Evolutionary conservation across 2,329 filamentous ascomycete species (phyloP), one percentile per base, ranked within the genome.

Genomic region (Pseudocercospora eumusae): DNA sequence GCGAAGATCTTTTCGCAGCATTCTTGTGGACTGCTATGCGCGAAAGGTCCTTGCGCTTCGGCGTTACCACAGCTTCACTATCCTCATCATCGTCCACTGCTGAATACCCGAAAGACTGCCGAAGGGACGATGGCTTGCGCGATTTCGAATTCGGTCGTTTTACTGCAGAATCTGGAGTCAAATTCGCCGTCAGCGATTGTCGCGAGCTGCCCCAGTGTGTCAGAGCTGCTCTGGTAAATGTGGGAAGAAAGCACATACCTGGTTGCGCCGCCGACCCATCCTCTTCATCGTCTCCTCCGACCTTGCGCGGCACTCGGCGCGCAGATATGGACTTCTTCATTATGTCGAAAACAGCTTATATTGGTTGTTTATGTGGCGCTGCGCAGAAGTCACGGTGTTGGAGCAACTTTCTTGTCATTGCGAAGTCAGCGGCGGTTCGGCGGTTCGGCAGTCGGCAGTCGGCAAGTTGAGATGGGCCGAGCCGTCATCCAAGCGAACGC

Each of bases 51-150:
- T 83, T 80, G 60, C 87, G 84, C 73, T 88, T 91, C 0, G 87
- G 84, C 0, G 84, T 85, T 42, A 86, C 81, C 0, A 85, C 82
- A 0, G 77, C 74, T 47, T 73, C 79, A 13, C 83, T 81, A 42
- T 81, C 80, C 21, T 81, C 80, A 52, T 84, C 83, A 53, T 82
- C 80, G 28, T 82, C 83, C 5, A 80, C 80, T 62, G 83, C 81
- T 9, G 82, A 64, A 0, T 85, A 84, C 0, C 88, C 91, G 74
- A 96, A 96, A 0, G 92, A 96, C 21, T 96, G 81, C 6, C 89
- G 86, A 2, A 91, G 83, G 15, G 86, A 86, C 3, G 89, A 88
- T 71, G 91, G 91, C 75, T 92, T 93, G 61, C 87, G 84, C 59
- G 75, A 70, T 69, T 85, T 86, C n/a, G 74, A 66, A 0, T 71